phyloP scores from a whole-genome alignment of 2,329 filamentous ascomycete species.

The Trichoderma guizhouense region DNA sequence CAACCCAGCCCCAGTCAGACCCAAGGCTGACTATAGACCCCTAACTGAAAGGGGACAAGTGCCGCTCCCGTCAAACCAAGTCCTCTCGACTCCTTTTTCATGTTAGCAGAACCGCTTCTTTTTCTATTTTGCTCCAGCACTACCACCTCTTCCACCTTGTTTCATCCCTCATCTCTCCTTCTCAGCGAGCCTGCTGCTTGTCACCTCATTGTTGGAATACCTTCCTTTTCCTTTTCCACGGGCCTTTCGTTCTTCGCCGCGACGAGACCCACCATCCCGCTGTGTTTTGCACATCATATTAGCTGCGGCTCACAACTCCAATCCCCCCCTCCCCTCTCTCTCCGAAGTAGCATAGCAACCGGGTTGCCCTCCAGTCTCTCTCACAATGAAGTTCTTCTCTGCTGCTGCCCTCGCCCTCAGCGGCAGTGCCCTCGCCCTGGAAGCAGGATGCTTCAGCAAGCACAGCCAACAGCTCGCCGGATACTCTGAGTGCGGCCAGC shows the following conservation, averaged over 20 bases:
- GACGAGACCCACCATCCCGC: neutral
- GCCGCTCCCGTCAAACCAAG: conserved; percentile 4
- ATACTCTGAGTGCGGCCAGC: conserved; percentile 43
- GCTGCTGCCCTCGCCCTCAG: conserved; percentile 30
- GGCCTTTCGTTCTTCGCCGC: neutral
- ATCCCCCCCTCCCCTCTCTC: neutral
- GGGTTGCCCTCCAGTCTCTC: neutral
- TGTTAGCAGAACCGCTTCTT: conserved; percentile 11
- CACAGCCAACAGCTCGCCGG: conserved; percentile 39
- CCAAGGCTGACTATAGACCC: conserved; percentile 18
- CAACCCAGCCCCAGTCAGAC: conserved; percentile 2
- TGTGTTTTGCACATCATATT: neutral
- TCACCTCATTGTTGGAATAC: neutral
- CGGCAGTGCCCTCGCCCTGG: conserved; percentile 33
- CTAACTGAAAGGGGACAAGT: conserved; percentile 19
- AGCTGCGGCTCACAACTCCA: neutral
- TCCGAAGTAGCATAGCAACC: neutral
- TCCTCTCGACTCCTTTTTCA: conserved; percentile 19
- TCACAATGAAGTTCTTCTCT: conserved; percentile 18
- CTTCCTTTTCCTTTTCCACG: neutral
- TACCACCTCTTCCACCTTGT: neutral
- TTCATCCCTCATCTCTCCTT: neutral
- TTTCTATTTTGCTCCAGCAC: conserved; percentile 7
- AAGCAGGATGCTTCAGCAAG: conserved; percentile 39
- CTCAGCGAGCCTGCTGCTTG: neutral